A percentile compares a stretch with the other conserved stretches of the same genome.
Evolutionary conservation across 805 yeast species (phyloP).

Genomic region (Ogataea sp.): DNA sequence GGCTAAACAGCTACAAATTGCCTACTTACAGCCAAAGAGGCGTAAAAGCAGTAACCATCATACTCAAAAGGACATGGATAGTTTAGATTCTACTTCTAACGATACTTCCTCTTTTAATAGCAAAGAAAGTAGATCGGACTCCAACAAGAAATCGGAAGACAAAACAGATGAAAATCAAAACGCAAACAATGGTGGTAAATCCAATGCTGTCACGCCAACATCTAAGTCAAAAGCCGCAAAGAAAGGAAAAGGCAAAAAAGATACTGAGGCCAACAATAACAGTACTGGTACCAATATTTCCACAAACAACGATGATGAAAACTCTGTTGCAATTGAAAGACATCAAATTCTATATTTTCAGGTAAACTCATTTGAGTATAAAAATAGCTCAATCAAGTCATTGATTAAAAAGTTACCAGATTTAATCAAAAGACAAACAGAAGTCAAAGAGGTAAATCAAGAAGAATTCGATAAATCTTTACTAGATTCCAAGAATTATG

Average conservation of each 20-base stretch:
- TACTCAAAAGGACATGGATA: slow-evolving; percentile 1
- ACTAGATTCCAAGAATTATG: slow-evolving; percentile 1
- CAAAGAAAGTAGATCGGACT: slow-evolving; percentile 4
- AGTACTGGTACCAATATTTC: too few relatives aligned
- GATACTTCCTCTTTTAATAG: background rate
- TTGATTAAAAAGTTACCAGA: slow-evolving; percentile 18
- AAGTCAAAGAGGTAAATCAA: slow-evolving; percentile 14
- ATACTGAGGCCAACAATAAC: background rate
- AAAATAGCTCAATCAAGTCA: slow-evolving; percentile 26
- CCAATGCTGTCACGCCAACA: background rate
- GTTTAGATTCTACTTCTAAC: slow-evolving; percentile 2
- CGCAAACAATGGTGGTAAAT: slow-evolving; percentile 4
- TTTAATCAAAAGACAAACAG: slow-evolving; percentile 14
- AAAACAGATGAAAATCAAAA: slow-evolving; percentile 1
- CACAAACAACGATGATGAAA: slow-evolving; percentile 35
- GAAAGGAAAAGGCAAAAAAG: slow-evolving; percentile 23
- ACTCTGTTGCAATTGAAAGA: slow-evolving; percentile 33
- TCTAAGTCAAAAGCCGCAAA: slow-evolving; percentile 29
- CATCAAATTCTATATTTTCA: slow-evolving; percentile 47
- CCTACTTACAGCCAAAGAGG: slow-evolving; percentile 24
- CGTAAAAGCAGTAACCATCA: slow-evolving; percentile 7
- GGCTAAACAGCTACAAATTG: slow-evolving; percentile 27
- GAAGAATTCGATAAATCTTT: slow-evolving; percentile 1
- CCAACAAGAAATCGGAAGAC: background rate
- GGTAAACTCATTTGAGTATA: slow-evolving; percentile 38